Evolutionary conservation across 176 grass and related monocot genomes (phyloP).

Genomic region (Rhynchospora tenuis): DNA sequence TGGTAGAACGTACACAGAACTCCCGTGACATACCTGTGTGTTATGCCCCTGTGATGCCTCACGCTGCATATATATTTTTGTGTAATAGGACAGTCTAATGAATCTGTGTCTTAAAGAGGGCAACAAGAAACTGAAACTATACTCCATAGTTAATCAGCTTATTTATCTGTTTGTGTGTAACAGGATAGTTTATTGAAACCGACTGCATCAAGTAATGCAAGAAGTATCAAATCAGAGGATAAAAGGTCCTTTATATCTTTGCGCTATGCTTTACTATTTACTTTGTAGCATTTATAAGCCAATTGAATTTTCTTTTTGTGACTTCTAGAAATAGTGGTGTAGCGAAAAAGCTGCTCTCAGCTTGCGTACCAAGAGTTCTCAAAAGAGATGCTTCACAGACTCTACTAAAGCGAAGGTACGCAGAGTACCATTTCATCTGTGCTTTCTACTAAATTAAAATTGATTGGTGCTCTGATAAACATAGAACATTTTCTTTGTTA

Average conservation of each 20-base stretch:
- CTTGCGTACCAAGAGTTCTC: neutral
- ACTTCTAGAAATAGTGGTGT: neutral
- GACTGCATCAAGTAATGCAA: conserved; percentile 22
- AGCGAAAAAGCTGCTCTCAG: neutral
- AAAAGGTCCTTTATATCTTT: conserved; percentile 11
- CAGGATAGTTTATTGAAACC: conserved; percentile 26
- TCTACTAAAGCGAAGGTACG: conserved; percentile 13
- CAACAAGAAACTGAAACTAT: neutral
- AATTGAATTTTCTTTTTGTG: conserved; percentile 2
- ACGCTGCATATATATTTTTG: no score
- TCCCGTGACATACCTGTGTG: no score
- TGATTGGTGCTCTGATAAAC: neutral
- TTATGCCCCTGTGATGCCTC: no score
- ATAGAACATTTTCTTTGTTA: neutral
- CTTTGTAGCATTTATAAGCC: neutral
- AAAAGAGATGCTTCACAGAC: conserved; percentile 9
- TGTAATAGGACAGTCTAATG: no score
- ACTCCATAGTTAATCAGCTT: neutral
- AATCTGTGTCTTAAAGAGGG: neutral
- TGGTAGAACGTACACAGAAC: no score
- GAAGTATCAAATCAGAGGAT: conserved; percentile 2
- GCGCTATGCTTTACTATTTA: neutral
- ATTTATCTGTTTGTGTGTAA: neutral
- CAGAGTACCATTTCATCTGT: neutral
- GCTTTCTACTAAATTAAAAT: neutral